phyloP scores from a whole-genome alignment of 176 grass and related monocot genomes.

The Avena insularis region DNA sequence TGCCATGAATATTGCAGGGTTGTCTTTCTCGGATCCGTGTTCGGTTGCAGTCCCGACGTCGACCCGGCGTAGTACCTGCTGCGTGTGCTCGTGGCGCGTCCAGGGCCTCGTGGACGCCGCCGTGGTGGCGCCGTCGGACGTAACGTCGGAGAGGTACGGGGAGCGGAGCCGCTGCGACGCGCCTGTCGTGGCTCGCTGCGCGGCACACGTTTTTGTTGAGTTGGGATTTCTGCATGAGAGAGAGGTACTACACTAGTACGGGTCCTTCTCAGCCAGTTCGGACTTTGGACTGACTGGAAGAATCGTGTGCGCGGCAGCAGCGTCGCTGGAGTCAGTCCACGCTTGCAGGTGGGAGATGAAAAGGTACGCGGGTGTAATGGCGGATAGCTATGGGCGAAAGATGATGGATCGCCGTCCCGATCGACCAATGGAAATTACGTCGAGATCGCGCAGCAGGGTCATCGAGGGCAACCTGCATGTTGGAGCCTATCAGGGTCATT shows the following conservation, averaged over 20 bases:
- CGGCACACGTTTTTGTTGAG: constrained; percentile 13
- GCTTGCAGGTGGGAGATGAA: not conserved
- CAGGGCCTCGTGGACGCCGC: constrained; percentile 28
- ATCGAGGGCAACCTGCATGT: not conserved
- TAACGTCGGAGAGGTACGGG: constrained; percentile 46
- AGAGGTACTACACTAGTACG: not conserved
- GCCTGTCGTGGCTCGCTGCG: constrained; percentile 19
- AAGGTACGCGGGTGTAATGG: not conserved
- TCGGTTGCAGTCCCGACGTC: constrained; percentile 27
- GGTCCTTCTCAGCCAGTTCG: too few species aligned
- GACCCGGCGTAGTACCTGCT: not conserved
- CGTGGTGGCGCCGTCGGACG: constrained; percentile 6
- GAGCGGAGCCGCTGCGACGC: constrained; percentile 16
- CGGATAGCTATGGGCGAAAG: not conserved
- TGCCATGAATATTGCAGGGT: constrained; percentile 18
- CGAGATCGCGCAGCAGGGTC: constrained; percentile 2
- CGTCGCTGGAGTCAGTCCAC: not conserved
- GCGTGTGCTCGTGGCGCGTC: constrained; percentile 19
- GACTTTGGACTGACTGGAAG: not conserved
- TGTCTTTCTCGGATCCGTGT: constrained; percentile 32
- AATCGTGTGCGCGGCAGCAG: not conserved
- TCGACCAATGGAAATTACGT: not conserved
- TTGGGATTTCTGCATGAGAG: not conserved
- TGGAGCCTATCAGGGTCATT: not conserved
- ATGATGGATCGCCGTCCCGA: constrained; percentile 5